Evolutionary conservation across 2,329 filamentous ascomycete species (phyloP).

Genomic region (Scedosporium minutisporum): DNA sequence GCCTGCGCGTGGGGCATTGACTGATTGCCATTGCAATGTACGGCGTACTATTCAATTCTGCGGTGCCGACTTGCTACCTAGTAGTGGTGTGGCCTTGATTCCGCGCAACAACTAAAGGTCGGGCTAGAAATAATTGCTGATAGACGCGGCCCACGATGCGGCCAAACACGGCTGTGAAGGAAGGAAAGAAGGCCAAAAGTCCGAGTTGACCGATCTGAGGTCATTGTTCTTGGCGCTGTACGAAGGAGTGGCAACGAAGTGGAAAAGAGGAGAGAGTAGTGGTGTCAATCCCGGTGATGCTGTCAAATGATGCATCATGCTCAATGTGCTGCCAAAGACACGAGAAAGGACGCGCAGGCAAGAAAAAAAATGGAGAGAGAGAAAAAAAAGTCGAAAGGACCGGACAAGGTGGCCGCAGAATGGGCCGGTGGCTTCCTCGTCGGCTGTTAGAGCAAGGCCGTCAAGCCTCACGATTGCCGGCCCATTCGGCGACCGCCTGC

Average conservation of each 20-base stretch:
- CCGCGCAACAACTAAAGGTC: background rate
- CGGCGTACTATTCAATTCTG: background rate
- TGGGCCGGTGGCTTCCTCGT: background rate
- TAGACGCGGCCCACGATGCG: constrained; percentile 8
- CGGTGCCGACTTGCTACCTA: background rate
- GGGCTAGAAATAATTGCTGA: background rate
- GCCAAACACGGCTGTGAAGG: constrained; percentile 8
- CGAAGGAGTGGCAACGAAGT: background rate
- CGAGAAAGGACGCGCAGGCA: background rate
- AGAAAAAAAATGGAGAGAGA: background rate
- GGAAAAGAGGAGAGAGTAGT: background rate
- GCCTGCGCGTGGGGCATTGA: no score
- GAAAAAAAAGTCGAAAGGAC: background rate
- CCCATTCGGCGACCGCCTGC: constrained; percentile 1
- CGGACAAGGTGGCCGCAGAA: background rate
- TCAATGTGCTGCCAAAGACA: background rate
- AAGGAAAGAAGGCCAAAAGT: background rate
- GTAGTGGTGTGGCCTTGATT: background rate
- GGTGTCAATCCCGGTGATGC: no score
- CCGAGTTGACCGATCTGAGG: background rate
- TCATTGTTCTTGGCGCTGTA: background rate
- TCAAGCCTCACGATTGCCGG: background rate
- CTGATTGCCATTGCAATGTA: no score
- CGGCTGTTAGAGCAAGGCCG: background rate
- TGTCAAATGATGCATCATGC: background rate